Conservation (phyloP, 2,329 filamentous ascomycete genomes). For the Alternaria solani region DNA sequence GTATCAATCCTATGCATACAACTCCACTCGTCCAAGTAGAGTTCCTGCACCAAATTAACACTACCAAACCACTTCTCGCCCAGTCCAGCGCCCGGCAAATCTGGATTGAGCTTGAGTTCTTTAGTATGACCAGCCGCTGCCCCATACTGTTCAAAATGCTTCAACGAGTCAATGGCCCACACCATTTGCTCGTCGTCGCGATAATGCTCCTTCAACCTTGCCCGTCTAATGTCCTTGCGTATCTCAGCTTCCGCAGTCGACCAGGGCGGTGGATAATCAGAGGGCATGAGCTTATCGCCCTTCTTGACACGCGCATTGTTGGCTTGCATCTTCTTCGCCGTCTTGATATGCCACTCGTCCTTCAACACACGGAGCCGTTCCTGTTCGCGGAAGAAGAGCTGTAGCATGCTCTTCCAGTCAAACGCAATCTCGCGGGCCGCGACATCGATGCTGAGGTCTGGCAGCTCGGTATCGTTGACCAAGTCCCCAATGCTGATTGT, state of each 20-base stretch:
- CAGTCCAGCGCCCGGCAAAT: slow-evolving; percentile 40
- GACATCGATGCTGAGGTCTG: slow-evolving; percentile 30
- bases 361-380: slow-evolving; percentile 20
- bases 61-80: slow-evolving; percentile 45
- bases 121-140: slow-evolving; percentile 15
- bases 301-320: slow-evolving; percentile 24
- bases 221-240: slow-evolving; percentile 34
- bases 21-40: slow-evolving; percentile 46
- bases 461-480: slow-evolving; percentile 46
- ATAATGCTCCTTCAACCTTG: slow-evolving; percentile 35
- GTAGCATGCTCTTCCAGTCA: slow-evolving; percentile 40
- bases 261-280: slow-evolving; percentile 26
- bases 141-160: slow-evolving; percentile 33
- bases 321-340: slow-evolving; percentile 11
- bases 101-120: slow-evolving; percentile 28
- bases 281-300: slow-evolving; percentile 21
- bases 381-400: slow-evolving; percentile 45
- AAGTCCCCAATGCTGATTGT: slow-evolving; percentile 38
- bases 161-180: slow-evolving; percentile 41
- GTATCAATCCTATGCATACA: slow-evolving; percentile 44
- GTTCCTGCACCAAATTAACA: slow-evolving; percentile 37
- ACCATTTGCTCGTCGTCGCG: slow-evolving; percentile 35
- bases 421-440: slow-evolving; percentile 33
- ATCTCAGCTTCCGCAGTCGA: slow-evolving; percentile 24
- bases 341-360: slow-evolving; percentile 16